phyloP scores from a whole-genome alignment of 495 filamentous ascomycete species.

The Paragyromitra xinjiangensis region DNA sequence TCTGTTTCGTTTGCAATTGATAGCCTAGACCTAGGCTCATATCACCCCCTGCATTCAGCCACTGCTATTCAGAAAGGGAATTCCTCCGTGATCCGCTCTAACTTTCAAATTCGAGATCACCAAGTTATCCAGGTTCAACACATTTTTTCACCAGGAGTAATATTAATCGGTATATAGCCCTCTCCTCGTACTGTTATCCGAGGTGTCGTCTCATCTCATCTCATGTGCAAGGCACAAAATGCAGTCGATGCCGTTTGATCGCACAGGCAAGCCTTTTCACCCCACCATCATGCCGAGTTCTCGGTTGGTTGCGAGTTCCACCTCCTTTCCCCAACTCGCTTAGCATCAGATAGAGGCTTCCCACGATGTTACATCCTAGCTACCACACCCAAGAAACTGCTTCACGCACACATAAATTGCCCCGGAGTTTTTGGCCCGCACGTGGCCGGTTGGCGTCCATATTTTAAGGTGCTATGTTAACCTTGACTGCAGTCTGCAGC shows the following conservation, averaged over 20 bases:
- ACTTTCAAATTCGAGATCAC: conserved; percentile 1
- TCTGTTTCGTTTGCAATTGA: conserved; percentile 29
- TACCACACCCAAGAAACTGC: conserved; percentile 8
- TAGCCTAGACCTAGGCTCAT: conserved; percentile 27
- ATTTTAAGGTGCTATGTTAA: conserved; percentile 18
- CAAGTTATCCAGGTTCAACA: conserved; percentile 18
- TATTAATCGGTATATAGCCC: conserved; percentile 11
- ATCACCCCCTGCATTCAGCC: conserved; percentile 31
- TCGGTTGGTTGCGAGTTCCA: conserved; percentile 2
- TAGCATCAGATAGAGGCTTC: conserved; percentile 42
- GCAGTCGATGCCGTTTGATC: conserved; percentile 1
- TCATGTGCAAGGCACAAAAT: not conserved
- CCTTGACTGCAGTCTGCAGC: conserved; percentile 27
- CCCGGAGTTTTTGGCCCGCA: conserved; percentile 34
- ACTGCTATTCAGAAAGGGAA: conserved; percentile 15
- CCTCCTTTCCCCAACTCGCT: conserved; percentile 30
- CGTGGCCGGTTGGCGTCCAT: conserved; percentile 27
- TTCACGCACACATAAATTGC: conserved; percentile 10
- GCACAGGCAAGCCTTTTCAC: conserved; percentile 10
- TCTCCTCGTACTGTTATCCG: not conserved
- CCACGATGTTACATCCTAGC: conserved; percentile 18
- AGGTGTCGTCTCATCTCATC: conserved; percentile 17
- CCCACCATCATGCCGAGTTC: conserved; percentile 10
- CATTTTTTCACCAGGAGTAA: not conserved
- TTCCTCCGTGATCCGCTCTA: conserved; percentile 18